Evolutionary conservation across 345 rosid genomes (phyloP).

Genomic region (Boechera divaricarpa): DNA sequence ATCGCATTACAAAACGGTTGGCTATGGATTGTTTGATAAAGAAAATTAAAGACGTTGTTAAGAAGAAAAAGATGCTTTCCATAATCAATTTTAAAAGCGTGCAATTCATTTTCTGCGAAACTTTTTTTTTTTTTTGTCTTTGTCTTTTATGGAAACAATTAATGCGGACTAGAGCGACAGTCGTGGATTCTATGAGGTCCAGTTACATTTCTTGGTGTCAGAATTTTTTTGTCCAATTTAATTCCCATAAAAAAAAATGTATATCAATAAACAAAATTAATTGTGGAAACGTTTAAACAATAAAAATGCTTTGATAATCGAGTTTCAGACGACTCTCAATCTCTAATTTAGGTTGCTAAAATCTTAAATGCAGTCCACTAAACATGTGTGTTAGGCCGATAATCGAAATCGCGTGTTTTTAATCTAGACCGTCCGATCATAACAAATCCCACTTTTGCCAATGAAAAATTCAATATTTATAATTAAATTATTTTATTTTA

Average conservation of each 20-base stretch:
- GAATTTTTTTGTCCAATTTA: conserved; percentile 16
- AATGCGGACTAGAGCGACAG: conserved; percentile 41
- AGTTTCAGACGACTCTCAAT: conserved; percentile 2
- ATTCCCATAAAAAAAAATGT: not conserved
- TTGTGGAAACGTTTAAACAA: not conserved
- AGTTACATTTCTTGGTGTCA: conserved; percentile 42
- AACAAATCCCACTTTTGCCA: not conserved
- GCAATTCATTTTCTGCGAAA: conserved; percentile 25
- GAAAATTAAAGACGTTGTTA: not conserved
- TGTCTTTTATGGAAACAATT: conserved; percentile 35
- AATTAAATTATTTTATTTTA: no score
- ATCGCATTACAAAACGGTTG: conserved; percentile 26
- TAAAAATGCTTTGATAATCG: not conserved
- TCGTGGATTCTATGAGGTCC: conserved; percentile 50
- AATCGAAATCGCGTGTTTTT: not conserved
- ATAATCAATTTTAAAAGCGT: conserved; percentile 11
- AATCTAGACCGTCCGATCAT: conserved; percentile 36
- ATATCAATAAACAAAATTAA: no score
- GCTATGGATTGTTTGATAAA: not conserved
- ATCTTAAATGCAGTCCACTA: conserved; percentile 4
- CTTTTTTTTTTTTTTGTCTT: not conserved
- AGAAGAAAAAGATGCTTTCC: conserved; percentile 29
- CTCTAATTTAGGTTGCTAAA: not conserved
- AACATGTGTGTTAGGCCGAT: conserved; percentile 29
- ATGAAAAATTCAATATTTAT: not conserved